Base-by-base conservation (phyloP, 306 rosid genomes). In the Casuarina cunninghamiana region DNA sequence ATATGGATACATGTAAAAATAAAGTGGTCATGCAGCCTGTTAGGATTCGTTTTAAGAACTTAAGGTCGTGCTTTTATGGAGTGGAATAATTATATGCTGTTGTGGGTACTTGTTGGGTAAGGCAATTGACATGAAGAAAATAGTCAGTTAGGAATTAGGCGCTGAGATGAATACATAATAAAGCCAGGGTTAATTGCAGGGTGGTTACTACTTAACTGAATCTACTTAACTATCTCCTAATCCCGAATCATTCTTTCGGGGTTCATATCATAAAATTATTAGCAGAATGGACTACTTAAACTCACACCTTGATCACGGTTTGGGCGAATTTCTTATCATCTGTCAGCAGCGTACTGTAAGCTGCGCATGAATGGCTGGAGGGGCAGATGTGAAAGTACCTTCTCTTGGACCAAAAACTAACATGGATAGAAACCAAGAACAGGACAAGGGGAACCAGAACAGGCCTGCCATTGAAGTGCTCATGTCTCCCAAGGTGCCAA, bases 201-300 rank as follows among this genome's bases (percentile, higher is more conserved):
- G 88, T 88, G 79, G 91, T 71, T 82, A 26, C 48, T 44, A 26
- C 69, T 39, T 10, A 65, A 65, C 71, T 39, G 16, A 12, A 41
- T 65, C 48, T 39, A 90, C 97, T 91, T 87, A 87, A 85, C 84
- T 80, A 70, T 84, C 80, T 88, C 94, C 94, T 89, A 91, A 84
- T 73, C 61, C 43, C 2, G 54, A 73, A 76, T 88, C 94, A 90
- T 88, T 86, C 94, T 74, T 87, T 91, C 71, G 76, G 81, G 81
- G 82, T 70, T 89, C 83, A 46, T 62, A 57, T 74, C 54, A 75
- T 73, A 86, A 75, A 82, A 84, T 79, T 81, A 86, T 71, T 88
- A 57, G 77, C 66, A 69, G 45, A 83, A 71, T 75, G 54, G 16
- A 2, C 88, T 91, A 89, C 82, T 86, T 89, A 88, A 77, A 80